A percentile compares a stretch with the other conserved stretches of the same genome.
These are phyloP conservation scores for Aspergillus indologenus DNA, from an alignment of 495 filamentous ascomycete genomes.

Conservation along the genomic window DNA sequence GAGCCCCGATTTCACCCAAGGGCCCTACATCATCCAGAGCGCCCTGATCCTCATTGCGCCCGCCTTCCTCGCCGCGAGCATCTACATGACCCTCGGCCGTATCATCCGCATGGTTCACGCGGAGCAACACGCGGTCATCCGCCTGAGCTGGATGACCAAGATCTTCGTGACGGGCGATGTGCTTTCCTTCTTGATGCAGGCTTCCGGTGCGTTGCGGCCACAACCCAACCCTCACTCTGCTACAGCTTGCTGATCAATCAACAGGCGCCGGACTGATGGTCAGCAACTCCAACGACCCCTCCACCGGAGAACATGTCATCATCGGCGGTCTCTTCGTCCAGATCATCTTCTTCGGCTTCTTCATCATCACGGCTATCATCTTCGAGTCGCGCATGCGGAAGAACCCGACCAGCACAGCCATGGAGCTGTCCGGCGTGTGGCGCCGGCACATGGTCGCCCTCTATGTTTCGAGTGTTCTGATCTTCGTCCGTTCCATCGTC, in stretches of 20 bases:
- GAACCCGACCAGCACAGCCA: conserved; percentile 22
- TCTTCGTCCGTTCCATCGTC: conserved; percentile 61
- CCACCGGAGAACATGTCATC: conserved; percentile 37
- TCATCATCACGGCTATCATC: conserved; percentile 43
- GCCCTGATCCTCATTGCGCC: conserved; percentile 51
- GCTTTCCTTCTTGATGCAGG: conserved; percentile 44
- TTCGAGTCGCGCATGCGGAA: conserved; percentile 37
- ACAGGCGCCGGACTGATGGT: conserved; percentile 38
- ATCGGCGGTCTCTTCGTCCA: conserved; percentile 50
- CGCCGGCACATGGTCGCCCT: conserved; percentile 47
- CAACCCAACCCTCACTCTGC: no score
- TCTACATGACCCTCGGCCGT: conserved; percentile 56
- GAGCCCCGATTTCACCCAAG: conserved; percentile 24
- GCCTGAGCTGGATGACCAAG: conserved; percentile 45
- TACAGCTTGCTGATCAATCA: no score
- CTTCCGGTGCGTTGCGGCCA: conserved; percentile 22
- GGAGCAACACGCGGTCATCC: conserved; percentile 38
- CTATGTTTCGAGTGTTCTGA: conserved; percentile 50
- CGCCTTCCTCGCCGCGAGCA: conserved; percentile 51
- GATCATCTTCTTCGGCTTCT: conserved; percentile 52
- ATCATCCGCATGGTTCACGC: conserved; percentile 45
- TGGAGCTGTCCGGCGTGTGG: conserved; percentile 41
- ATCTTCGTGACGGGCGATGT: conserved; percentile 37
- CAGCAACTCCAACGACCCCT: conserved; percentile 12
- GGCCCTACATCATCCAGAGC: conserved; percentile 51